phyloP scores from a whole-genome alignment of 1,284 basidiomycete species.

The Rhodotorula sp. region DNA sequence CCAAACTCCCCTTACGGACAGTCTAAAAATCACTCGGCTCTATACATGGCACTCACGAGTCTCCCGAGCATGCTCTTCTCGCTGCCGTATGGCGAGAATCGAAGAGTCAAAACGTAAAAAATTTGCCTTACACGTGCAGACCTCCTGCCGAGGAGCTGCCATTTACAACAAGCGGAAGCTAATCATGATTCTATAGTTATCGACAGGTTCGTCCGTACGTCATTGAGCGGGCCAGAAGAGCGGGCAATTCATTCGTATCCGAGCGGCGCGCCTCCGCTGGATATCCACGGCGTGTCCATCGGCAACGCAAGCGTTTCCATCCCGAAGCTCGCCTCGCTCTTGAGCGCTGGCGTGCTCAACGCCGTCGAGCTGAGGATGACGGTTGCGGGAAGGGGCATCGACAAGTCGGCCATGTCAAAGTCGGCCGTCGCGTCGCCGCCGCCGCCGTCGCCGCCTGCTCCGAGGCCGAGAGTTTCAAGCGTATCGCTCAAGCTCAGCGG shows the following conservation, averaged over 20 bases:
- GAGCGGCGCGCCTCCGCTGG: too few relatives aligned
- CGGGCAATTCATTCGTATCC: neutral
- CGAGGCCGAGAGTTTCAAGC: slow-evolving; percentile 1
- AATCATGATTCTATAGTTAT: neutral
- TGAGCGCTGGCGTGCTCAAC: neutral
- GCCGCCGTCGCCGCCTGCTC: too few relatives aligned
- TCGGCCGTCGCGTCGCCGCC: neutral
- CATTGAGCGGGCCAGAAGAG: too few relatives aligned
- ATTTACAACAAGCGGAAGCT: neutral
- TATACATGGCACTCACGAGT: too few relatives aligned
- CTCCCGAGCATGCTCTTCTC: too few relatives aligned
- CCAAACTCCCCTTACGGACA: too few relatives aligned
- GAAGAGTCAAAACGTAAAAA: too few relatives aligned
- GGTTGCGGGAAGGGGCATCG: neutral
- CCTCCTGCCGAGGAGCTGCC: too few relatives aligned
- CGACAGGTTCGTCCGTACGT: too few relatives aligned
- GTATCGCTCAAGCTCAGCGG: neutral
- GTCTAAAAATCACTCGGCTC: too few relatives aligned
- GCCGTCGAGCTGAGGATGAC: neutral
- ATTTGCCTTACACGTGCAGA: too few relatives aligned
- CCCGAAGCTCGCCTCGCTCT: neutral
- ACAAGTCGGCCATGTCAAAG: neutral
- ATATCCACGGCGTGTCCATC: slow-evolving; percentile 6
- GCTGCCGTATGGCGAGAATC: neutral
- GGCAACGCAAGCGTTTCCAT: slow-evolving; percentile 14